Evolutionary conservation across 345 rosid genomes (phyloP), one percentile per base, ranked within the genome.

Genomic region (Hibiscus mutabilis): DNA sequence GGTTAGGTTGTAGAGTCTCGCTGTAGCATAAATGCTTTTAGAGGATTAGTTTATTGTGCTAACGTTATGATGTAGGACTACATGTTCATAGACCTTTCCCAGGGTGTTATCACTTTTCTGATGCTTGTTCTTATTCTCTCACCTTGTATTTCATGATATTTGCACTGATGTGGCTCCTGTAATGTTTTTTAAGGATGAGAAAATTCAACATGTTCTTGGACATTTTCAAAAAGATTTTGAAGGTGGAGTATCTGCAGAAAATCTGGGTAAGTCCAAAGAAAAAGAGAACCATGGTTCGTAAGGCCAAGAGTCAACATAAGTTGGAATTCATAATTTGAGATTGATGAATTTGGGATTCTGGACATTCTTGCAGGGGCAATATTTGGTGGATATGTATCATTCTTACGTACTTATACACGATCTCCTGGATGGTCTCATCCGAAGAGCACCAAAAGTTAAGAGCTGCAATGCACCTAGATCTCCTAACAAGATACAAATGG

Each of bases 381-480:
- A 79, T 92, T 74, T 88, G 99, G 98, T 79, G 97, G 96, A 51
- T 95, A 95, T 78, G 99, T 98, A 80, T 95, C 99, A 24, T 95
- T 95, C 83, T 84, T 95, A 74, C 91, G 92, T 65, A 49, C 93
- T 63, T 81, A 86, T 82, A 86, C 85, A 57, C 92, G 97, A 35
- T 90, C 98, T 74, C 96, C 97, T 76, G 74, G 79, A 46, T 80
- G 82, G 78, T 75, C 93, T 79, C 83, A 74, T 71, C 81, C 87
- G 11, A 85, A 75, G 78, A 76, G 91, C 93, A 1, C 82, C 83
- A 58, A 86, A 81, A 71, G 77, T 66, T 78, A 93, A 81, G 79
- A 83, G 80, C 60, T 55, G 70, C 74, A 71, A 78, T 69, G 81
- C 80, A 71, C 74, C 86, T 64, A 80, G 81, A 79, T 89, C 92